Percentiles rank a stretch among this genome's conserved stretches.
Evolutionary conservation across 2,329 filamentous ascomycete genomes (phyloP).

Genomic region (Septoria petroselini): DNA sequence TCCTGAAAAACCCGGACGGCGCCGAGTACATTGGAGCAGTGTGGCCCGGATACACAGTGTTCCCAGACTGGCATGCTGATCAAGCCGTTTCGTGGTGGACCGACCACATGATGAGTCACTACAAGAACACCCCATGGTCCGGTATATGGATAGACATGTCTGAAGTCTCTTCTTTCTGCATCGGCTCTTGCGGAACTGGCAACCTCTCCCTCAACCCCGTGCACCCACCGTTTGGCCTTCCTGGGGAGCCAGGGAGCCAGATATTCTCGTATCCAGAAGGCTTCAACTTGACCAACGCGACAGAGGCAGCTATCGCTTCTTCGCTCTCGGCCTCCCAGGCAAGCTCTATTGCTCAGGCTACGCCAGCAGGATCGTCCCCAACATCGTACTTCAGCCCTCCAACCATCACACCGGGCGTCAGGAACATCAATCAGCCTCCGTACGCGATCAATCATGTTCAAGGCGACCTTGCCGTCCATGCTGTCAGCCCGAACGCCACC

Average conservation of each 20-base stretch:
- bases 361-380: conserved; percentile 23
- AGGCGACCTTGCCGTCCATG: conserved; percentile 69
- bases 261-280: conserved; percentile 62
- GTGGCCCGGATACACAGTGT: conserved; percentile 56
- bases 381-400: conserved; percentile 25
- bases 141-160: conserved; percentile 61
- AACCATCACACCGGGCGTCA: conserved; percentile 30
- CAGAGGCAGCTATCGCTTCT: conserved; percentile 61
- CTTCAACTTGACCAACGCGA: conserved; percentile 66
- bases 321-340: conserved; percentile 54
- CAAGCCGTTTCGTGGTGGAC: conserved; percentile 60
- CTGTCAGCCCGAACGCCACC: conserved; percentile 72
- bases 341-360: conserved; percentile 39
- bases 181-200: conserved; percentile 66
- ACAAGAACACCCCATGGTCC: conserved; percentile 54
- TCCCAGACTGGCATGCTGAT: conserved; percentile 59
- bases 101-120: conserved; percentile 51
- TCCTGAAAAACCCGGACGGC: conserved; percentile 39
- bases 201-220: conserved; percentile 66
- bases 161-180: conserved; percentile 63
- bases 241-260: conserved; percentile 61
- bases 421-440: conserved; percentile 35
- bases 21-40: conserved; percentile 50
- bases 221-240: conserved; percentile 63
- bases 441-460: conserved; percentile 48